Evolutionary conservation across 23 red algal species (phyloP).

Genomic region (Rhodosorus marinus): DNA sequence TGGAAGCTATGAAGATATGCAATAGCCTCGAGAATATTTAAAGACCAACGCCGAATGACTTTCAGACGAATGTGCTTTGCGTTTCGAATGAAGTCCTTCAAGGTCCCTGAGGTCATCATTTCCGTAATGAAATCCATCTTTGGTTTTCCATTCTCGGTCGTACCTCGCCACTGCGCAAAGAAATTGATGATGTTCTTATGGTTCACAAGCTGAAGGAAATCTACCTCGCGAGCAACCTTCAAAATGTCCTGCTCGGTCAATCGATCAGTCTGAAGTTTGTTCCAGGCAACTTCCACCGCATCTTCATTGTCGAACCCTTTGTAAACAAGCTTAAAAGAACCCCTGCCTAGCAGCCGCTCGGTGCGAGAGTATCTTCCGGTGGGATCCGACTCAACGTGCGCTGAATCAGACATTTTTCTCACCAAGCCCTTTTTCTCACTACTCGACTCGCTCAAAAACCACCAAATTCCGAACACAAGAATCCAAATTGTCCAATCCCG

Average conservation of each 20-base stretch:
- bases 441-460: too few relatives aligned
- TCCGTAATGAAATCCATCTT: slow-evolving; percentile 93
- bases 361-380: slow-evolving; percentile 40
- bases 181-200: slow-evolving; percentile 96
- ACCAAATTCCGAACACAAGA: too few relatives aligned
- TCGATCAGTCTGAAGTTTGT: slow-evolving; percentile 85
- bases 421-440: too few relatives aligned
- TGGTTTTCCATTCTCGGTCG: slow-evolving; percentile 15
- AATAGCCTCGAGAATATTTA: slow-evolving; percentile 90
- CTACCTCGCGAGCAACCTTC: slow-evolving; percentile 82
- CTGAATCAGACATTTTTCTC: too few relatives aligned
- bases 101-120: slow-evolving; percentile 89
- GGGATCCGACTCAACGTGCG: slow-evolving; percentile 44
- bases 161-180: slow-evolving; percentile 34
- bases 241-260: slow-evolving; percentile 50
- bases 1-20: slow-evolving; percentile 65
- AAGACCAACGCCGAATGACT: slow-evolving; percentile 87
- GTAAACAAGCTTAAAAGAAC: slow-evolving; percentile 99
- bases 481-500: too few relatives aligned
- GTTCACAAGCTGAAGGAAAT: slow-evolving; percentile 40
- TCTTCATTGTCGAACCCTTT: slow-evolving; percentile 88
- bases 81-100: slow-evolving; percentile 79
- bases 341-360: slow-evolving; percentile 38
- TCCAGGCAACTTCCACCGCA: slow-evolving; percentile 94
- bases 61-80: slow-evolving; percentile 82